These are phyloP conservation scores for Saccharomycopsis javanensis DNA, from an alignment of 805 yeast species.

Conservation along the genomic window DNA sequence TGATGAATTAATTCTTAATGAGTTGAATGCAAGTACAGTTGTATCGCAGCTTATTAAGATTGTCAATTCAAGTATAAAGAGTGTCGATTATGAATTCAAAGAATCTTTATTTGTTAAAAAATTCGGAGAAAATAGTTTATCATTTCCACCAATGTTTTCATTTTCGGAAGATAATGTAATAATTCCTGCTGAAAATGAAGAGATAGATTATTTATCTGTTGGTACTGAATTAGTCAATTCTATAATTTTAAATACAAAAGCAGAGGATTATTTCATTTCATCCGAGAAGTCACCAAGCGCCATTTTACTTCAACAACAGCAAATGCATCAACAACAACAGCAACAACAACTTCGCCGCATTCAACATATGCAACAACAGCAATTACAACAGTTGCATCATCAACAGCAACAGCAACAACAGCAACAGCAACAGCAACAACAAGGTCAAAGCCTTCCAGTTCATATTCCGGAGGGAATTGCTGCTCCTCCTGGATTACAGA, in stretches of 20 bases:
- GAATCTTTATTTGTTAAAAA: constrained; percentile 25
- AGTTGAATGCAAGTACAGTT: constrained; percentile 36
- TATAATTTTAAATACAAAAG: constrained; percentile 28
- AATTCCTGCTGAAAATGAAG: constrained; percentile 3
- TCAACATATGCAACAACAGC: constrained; percentile 19
- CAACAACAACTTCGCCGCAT: constrained; percentile 25
- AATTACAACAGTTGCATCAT: constrained; percentile 25
- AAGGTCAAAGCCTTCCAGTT: neutral
- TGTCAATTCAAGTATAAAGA: constrained; percentile 29
- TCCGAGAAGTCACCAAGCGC: constrained; percentile 24
- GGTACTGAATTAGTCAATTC: constrained; percentile 29
- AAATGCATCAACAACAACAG: constrained; percentile 30
- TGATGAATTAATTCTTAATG: constrained; percentile 42
- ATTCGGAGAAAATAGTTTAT: constrained; percentile 19
- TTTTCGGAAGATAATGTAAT: constrained; percentile 29
- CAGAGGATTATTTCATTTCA: constrained; percentile 13
- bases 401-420: constrained; percentile 27
- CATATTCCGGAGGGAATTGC: constrained; percentile 8
- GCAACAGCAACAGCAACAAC: constrained; percentile 14
- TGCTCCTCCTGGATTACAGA: constrained; percentile 19
- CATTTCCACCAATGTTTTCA: constrained; percentile 40
- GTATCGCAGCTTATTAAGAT: constrained; percentile 38
- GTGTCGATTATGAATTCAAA: constrained; percentile 32
- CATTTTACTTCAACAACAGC: constrained; percentile 23
- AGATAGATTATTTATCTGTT: constrained; percentile 2